Evolutionary conservation across 352 stramenopile genomes (phyloP), one percentile per base, ranked within the genome.

Genomic region (Globisporangium uncinulatum): DNA sequence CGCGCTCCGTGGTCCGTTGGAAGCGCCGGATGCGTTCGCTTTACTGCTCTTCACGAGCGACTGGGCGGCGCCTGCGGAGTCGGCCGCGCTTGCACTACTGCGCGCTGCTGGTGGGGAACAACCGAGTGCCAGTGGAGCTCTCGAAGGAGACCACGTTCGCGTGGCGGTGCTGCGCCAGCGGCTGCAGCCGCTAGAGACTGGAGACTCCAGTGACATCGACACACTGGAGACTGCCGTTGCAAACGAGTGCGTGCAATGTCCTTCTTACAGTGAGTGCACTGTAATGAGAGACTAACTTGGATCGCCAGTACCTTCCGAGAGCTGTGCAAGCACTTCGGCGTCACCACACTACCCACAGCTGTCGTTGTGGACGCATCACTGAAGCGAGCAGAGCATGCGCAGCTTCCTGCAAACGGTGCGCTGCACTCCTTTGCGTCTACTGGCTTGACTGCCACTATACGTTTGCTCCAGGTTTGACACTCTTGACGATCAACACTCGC

Each of bases 1-100:
- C 17, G 50, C n/a, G 43, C 15, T 48, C 19, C 51, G 17, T 29
- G 5, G 17, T 13, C 11, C n/a, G n/a, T n/a, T n/a, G n/a, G n/a
- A n/a, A 24, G 8, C 39, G 1, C 34, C 5, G 6, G 32, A 42
- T 24, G 1, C n/a, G 21, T 17, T 19, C 2, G 29, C 7, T 20
- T 6, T 72, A 3, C 19, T 73, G 4, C 81, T 79, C 51, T 67
- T 87, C 21, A 74, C 70, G 10, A 80, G 70, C 48, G 67, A 70
- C 51, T 89, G 79, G 79, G 56, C 54, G 17, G 34, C 32, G 9
- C 57, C 74, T 6, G 42, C 76, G 24, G 71, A 86, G 17, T 24
- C 29, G 7, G 54, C 73, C 5, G 42, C 76, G 24, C 67, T 84
- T 34, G 62, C 51, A n/a, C 19, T 72, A 4, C 46, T 75, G 4